A percentile compares a stretch with the other conserved stretches of the same genome.
Evolutionary conservation across 2,329 filamentous ascomycete species (phyloP).

Genomic region (Tetracladium maxilliforme): DNA sequence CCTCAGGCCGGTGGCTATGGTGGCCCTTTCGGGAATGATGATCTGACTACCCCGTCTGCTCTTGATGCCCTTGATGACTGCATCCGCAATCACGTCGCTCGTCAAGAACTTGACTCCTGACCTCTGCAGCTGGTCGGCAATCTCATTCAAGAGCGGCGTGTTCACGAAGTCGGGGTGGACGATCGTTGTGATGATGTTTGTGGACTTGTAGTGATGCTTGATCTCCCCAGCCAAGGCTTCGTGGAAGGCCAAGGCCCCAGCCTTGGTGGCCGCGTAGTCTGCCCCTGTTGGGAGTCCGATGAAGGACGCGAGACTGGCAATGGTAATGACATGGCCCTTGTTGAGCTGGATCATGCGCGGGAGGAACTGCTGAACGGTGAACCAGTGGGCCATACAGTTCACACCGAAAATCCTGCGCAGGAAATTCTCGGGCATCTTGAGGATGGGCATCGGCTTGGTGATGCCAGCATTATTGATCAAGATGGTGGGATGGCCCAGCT

Average conservation of each 20-base stretch:
- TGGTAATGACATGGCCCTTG: conserved; percentile 36
- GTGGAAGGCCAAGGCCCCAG: conserved; percentile 34
- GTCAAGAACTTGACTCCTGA: conserved; percentile 16
- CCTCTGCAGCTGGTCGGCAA: conserved; percentile 11
- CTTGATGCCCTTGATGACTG: conserved; percentile 32
- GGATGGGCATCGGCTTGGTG: conserved; percentile 21
- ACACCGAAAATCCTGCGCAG: conserved; percentile 29
- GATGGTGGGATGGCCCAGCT: conserved; percentile 19
- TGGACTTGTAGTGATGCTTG: conserved; percentile 17
- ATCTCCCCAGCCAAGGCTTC: conserved; percentile 26
- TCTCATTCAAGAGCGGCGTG: conserved; percentile 27
- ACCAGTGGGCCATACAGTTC: conserved; percentile 30
- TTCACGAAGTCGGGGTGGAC: conserved; percentile 27
- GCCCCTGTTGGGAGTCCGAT: conserved; percentile 27
- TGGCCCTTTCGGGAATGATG: conserved; percentile 21
- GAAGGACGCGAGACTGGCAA: conserved; percentile 37
- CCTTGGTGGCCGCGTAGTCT: conserved; percentile 36
- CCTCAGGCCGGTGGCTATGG: conserved; percentile 7
- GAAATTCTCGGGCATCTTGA: conserved; percentile 20
- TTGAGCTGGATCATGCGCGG: conserved; percentile 29
- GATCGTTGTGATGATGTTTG: conserved; percentile 19
- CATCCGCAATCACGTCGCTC: conserved; percentile 26
- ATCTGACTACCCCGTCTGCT: conserved; percentile 30
- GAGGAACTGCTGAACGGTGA: conserved; percentile 28
- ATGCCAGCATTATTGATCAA: conserved; percentile 26